These are phyloP conservation scores for Nakataea oryzae DNA, from an alignment of 2,329 filamentous ascomycete species.

Conservation along the genomic window DNA sequence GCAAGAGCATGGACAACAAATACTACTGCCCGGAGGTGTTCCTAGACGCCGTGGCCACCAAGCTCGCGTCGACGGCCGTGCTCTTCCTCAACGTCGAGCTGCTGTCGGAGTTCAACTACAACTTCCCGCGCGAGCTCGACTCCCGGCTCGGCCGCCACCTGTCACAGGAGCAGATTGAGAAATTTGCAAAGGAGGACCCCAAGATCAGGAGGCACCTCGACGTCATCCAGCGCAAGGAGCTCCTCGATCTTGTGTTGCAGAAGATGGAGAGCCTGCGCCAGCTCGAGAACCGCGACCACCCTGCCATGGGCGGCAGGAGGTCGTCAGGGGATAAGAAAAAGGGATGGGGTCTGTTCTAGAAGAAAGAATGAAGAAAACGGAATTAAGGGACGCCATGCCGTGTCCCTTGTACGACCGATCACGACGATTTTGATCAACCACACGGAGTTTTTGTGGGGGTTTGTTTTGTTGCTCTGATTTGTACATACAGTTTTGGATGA, in stretches of 20 bases:
- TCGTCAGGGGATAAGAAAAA: constrained; percentile 24
- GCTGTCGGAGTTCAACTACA: constrained; percentile 94
- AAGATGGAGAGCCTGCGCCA: constrained; percentile 91
- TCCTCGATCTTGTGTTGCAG: constrained; percentile 82
- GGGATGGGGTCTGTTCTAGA: constrained; percentile 39
- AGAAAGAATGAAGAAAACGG: background rate
- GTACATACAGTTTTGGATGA: background rate
- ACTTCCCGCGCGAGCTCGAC: constrained; percentile 90
- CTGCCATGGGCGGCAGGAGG: constrained; percentile 5
- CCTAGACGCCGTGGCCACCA: constrained; percentile 92
- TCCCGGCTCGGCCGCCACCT: constrained; percentile 73
- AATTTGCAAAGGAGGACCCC: constrained; percentile 86
- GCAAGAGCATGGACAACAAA: constrained; percentile 73
- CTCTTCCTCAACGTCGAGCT: constrained; percentile 96
- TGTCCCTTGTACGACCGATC: background rate
- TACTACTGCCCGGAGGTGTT: constrained; percentile 97
- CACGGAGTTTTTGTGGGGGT: background rate
- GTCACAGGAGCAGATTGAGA: constrained; percentile 69
- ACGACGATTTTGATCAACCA: background rate
- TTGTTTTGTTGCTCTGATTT: background rate
- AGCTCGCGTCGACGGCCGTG: constrained; percentile 88
- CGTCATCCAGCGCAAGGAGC: constrained; percentile 81
- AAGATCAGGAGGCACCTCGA: constrained; percentile 85
- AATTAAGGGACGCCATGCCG: background rate
- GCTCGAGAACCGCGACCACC: constrained; percentile 67